Evolutionary conservation across 1,284 basidiomycete species (phyloP).

Genomic region (Puccinia novopanici): DNA sequence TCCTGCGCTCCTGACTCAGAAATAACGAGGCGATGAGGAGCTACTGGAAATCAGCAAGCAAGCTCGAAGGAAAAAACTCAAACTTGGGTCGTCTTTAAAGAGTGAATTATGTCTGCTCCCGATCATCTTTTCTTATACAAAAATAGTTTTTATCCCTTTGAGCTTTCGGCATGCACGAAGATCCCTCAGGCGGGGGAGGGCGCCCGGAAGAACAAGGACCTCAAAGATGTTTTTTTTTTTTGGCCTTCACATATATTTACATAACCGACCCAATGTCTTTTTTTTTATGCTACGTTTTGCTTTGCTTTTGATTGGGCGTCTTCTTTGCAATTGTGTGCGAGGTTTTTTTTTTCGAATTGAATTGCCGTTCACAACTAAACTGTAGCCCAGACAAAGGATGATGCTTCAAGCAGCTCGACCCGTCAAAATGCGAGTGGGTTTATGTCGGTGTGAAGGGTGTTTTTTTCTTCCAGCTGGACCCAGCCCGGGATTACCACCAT

Average conservation of each 20-base stretch:
- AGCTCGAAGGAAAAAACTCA: background rate
- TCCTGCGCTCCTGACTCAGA: too few relatives aligned
- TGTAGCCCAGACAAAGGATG: background rate
- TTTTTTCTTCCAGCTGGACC: background rate
- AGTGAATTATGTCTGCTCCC: background rate
- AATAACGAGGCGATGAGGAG: too few relatives aligned
- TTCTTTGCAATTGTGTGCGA: background rate
- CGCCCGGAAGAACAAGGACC: constrained; percentile 14
- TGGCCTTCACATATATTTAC: background rate
- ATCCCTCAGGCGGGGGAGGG: background rate
- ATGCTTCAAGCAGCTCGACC: background rate
- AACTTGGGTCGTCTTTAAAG: background rate
- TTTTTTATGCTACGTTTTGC: background rate
- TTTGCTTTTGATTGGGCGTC: background rate
- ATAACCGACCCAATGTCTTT: background rate
- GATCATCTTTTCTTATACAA: background rate
- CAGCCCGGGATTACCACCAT: background rate
- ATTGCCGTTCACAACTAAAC: constrained; percentile 12
- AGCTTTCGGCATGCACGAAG: constrained; percentile 1
- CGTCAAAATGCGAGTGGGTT: background rate
- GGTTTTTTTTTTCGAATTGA: background rate
- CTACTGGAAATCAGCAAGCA: too few relatives aligned
- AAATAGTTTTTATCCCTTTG: constrained; percentile 2
- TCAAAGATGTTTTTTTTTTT: background rate
- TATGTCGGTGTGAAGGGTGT: constrained; percentile 10